Percentiles rank a stretch among this genome's conserved stretches.
Evolutionary conservation across 2,329 filamentous ascomycete genomes (phyloP).

Genomic region (Trichoderma endophyticum): DNA sequence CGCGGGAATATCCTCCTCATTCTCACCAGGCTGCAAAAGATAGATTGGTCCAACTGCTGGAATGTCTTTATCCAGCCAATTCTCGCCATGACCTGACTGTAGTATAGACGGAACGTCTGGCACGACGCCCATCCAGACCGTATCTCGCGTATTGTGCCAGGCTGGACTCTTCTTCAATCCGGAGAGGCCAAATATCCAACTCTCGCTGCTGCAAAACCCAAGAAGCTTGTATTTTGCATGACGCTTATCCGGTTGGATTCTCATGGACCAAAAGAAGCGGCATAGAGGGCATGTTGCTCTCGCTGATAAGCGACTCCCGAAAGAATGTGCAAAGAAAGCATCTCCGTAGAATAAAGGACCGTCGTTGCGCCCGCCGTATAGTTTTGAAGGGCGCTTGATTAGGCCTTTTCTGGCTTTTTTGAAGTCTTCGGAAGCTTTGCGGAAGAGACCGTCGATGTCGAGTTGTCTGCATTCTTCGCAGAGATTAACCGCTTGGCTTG

Average conservation of each 20-base stretch:
- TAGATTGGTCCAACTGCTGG: conserved; percentile 14
- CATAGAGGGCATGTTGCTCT: background rate
- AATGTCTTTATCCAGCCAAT: conserved; percentile 14
- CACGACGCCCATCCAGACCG: conserved; percentile 16
- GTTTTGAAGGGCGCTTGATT: background rate
- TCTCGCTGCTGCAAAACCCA: conserved; percentile 16
- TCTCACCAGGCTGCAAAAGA: background rate
- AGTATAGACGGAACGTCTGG: conserved; percentile 3
- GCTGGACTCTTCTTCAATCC: background rate
- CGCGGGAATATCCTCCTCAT: background rate
- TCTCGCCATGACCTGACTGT: background rate
- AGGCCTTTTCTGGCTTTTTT: background rate
- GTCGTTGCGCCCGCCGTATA: background rate
- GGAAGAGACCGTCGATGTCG: background rate
- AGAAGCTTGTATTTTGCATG: conserved; percentile 12
- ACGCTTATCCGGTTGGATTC: background rate
- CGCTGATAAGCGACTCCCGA: background rate
- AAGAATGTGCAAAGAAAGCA: conserved; percentile 14
- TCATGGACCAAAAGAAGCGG: conserved; percentile 8
- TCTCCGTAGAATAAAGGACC: conserved; percentile 12
- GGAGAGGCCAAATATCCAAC: conserved; percentile 1
- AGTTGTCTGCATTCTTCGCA: conserved; percentile 11
- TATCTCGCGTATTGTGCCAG: conserved; percentile 1
- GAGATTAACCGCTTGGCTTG: background rate
- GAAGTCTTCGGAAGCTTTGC: background rate